phyloP scores from a whole-genome alignment of 805 yeast genomes.

The Ogataea ganodermae region DNA sequence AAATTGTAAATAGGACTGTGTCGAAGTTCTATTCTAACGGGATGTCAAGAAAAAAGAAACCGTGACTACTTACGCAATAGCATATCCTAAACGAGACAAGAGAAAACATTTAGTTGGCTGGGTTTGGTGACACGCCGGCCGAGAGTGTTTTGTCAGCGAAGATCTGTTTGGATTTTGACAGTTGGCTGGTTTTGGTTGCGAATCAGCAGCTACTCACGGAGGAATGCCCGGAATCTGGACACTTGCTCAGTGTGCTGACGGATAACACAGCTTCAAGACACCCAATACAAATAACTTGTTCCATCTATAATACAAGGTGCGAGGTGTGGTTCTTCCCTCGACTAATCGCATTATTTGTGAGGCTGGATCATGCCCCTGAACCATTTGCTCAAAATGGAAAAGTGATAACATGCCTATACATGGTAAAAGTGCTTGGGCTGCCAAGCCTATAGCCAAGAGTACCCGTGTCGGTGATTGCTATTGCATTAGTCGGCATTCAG shows the following conservation, averaged over 20 bases:
- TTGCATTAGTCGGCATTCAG: neutral
- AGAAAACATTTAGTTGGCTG: neutral
- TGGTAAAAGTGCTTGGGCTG: neutral
- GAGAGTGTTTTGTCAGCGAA: neutral
- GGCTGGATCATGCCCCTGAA: neutral
- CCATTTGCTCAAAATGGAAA: neutral
- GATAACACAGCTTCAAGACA: no score
- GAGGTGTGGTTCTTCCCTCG: neutral
- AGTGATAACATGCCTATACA: neutral
- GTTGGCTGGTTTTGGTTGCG: conserved; percentile 5
- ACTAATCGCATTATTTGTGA: neutral
- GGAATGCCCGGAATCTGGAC: no score
- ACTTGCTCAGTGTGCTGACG: no score
- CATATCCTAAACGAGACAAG: conserved; percentile 1
- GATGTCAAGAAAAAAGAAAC: neutral
- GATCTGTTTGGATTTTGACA: neutral
- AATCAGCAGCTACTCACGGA: neutral
- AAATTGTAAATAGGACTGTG: conserved; percentile 8
- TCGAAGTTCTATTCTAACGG: neutral
- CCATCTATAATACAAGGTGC: neutral
- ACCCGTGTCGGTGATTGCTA: neutral
- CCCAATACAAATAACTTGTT: neutral
- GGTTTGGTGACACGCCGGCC: neutral
- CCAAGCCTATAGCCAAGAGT: neutral
- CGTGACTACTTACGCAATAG: neutral